Percentiles rank a stretch among this genome's conserved stretches.
Evolutionary conservation across 495 filamentous ascomycete species (phyloP).

Genomic region (Hypoxylon intermedium): DNA sequence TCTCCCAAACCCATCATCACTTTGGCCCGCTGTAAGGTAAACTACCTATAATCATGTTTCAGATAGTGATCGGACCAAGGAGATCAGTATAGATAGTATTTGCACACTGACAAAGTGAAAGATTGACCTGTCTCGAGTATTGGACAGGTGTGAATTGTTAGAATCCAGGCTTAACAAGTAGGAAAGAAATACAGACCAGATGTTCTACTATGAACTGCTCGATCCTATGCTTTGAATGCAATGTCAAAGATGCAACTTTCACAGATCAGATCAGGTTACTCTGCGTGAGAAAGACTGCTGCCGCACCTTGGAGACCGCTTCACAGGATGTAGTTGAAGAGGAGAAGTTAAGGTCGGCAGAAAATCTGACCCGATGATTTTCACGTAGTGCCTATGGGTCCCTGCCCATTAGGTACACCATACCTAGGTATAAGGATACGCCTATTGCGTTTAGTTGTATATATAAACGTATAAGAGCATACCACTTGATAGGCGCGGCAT

Average conservation of each 20-base stretch:
- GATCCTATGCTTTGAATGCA: constrained; percentile 4
- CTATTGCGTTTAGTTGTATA: too few relatives aligned
- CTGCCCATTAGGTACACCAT: neutral
- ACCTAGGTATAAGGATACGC: too few relatives aligned
- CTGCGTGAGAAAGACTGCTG: neutral
- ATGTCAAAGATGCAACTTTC: neutral
- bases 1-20: neutral
- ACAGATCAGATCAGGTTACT: neutral
- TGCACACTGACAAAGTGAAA: constrained; percentile 1
- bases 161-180: neutral
- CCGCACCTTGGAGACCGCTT: neutral
- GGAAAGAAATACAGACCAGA: constrained; percentile 21
- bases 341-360: constrained; percentile 22
- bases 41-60: constrained; percentile 21
- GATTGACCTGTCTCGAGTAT: neutral
- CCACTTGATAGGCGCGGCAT: neutral
- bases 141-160: neutral
- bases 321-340: constrained; percentile 27
- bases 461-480: neutral
- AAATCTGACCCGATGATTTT: constrained; percentile 30
- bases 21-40: constrained; percentile 11
- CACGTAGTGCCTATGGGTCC: neutral
- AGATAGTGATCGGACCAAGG: constrained; percentile 5
- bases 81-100: constrained; percentile 6
- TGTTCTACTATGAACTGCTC: constrained; percentile 37